Percentiles rank a stretch among this genome's conserved stretches.
Conservation (phyloP, 2,329 filamentous ascomycete genomes). For the Nothophoma quercina region DNA sequence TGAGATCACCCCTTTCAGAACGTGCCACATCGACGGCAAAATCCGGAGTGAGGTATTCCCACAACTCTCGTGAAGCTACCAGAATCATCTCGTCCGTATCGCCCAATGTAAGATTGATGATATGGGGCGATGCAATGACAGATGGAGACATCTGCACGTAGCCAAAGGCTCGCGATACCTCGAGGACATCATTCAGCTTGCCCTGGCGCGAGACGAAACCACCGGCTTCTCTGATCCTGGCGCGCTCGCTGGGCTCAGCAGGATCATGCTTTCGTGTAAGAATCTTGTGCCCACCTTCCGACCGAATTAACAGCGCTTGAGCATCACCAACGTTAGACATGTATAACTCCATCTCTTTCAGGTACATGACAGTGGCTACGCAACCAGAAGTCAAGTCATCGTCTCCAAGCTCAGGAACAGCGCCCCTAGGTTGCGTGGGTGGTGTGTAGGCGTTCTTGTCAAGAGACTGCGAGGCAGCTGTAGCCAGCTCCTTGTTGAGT, state of each 20-base stretch:
- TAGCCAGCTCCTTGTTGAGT: constrained; percentile 93
- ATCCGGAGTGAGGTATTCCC: constrained; percentile 91
- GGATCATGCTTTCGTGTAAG: constrained; percentile 94
- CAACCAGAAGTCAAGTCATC: constrained; percentile 91
- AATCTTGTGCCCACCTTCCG: constrained; percentile 81
- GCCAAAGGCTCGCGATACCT: constrained; percentile 93
- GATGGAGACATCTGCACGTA: constrained; percentile 92
- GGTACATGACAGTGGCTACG: constrained; percentile 89
- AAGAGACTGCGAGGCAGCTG: constrained; percentile 78
- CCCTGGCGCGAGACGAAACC: constrained; percentile 96
- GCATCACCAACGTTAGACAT: constrained; percentile 96
- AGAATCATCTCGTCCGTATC: constrained; percentile 94
- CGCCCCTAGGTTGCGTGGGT: constrained; percentile 67
- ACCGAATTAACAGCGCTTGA: constrained; percentile 93
- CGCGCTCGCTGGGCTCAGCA: constrained; percentile 81
- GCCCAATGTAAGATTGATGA: constrained; percentile 77
- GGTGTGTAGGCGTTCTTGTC: constrained; percentile 65
- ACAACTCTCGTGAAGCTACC: constrained; percentile 89
- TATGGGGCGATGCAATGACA: constrained; percentile 88
- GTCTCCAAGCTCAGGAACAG: constrained; percentile 79
- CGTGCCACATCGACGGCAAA: constrained; percentile 91
- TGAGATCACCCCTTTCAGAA: constrained; percentile 85
- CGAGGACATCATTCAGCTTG: constrained; percentile 87
- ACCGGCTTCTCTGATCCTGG: constrained; percentile 90
- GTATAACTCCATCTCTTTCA: constrained; percentile 88